Percentiles rank a stretch among this genome's conserved stretches.
These are phyloP conservation scores for Neckera pumila DNA, from an alignment of 225 moss, liverwort and hornwort species.

Conservation along the genomic window DNA sequence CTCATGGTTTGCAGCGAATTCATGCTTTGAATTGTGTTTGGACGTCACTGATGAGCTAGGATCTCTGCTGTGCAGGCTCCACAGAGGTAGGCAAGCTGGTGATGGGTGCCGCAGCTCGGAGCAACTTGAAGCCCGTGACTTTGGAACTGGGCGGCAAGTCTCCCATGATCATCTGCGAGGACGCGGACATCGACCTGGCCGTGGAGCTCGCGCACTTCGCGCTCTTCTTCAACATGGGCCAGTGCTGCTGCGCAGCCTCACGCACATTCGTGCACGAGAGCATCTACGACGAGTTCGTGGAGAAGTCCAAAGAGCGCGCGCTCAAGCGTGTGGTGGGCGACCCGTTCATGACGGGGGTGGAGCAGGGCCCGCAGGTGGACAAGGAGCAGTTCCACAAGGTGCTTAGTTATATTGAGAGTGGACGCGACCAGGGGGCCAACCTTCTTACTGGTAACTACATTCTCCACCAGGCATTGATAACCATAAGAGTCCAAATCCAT, in stretches of 20 bases:
- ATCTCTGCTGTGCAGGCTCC: constrained; percentile 20
- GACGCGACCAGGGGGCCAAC: constrained; percentile 60
- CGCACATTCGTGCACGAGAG: constrained; percentile 90
- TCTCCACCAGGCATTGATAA: neutral
- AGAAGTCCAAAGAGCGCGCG: constrained; percentile 67
- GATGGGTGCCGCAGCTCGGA: constrained; percentile 57
- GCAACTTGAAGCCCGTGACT: constrained; percentile 85
- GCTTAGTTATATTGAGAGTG: constrained; percentile 48
- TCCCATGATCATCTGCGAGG: constrained; percentile 75
- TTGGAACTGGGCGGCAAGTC: constrained; percentile 89
- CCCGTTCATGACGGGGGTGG: constrained; percentile 61
- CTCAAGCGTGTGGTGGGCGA: constrained; percentile 79
- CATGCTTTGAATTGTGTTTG: too few relatives aligned
- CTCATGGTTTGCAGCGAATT: neutral
- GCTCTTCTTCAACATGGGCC: constrained; percentile 90
- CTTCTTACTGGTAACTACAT: constrained; percentile 41
- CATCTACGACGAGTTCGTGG: constrained; percentile 82
- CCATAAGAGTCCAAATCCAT: too few relatives aligned
- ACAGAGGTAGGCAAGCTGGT: constrained; percentile 83
- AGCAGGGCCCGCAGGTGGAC: constrained; percentile 89
- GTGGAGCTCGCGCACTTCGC: constrained; percentile 81
- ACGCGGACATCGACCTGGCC: constrained; percentile 65
- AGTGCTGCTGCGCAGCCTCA: constrained; percentile 80
- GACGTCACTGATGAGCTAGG: neutral
- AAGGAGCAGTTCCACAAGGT: constrained; percentile 64